Percentiles rank a stretch among this genome's conserved stretches.
phyloP scores from a whole-genome alignment of 2,329 filamentous ascomycete genomes.

The Exophiala sp. region DNA sequence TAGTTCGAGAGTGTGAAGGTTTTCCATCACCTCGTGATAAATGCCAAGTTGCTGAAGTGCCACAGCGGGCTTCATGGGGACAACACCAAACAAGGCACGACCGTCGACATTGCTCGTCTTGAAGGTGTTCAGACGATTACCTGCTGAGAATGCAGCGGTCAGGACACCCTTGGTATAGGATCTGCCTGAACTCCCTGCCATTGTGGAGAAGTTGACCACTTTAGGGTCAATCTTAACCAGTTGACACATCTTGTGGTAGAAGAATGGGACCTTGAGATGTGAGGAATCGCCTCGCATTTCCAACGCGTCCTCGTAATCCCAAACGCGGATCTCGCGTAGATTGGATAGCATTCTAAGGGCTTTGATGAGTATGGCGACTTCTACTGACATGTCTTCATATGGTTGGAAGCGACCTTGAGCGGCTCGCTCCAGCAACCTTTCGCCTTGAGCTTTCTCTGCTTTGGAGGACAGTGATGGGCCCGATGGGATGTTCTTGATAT shows the following conservation, averaged over 20 bases:
- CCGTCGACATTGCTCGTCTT: constrained; percentile 15
- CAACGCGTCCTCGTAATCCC: constrained; percentile 12
- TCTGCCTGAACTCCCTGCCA: constrained; percentile 10
- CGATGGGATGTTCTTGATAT: constrained; percentile 10
- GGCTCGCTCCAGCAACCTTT: constrained; percentile 8
- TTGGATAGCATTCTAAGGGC: constrained; percentile 16
- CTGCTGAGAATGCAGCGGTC: constrained; percentile 15
- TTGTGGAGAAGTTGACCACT: constrained; percentile 6
- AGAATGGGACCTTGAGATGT: constrained; percentile 11
- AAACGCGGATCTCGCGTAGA: constrained; percentile 13
- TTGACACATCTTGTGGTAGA: constrained; percentile 18
- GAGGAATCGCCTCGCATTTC: neutral
- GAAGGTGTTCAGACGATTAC: constrained; percentile 15
- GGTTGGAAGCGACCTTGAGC: constrained; percentile 15
- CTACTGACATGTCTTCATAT: constrained; percentile 19
- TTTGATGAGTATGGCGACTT: constrained; percentile 18
- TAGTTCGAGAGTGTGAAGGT: constrained; percentile 16
- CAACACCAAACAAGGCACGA: constrained; percentile 14
- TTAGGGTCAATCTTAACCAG: constrained; percentile 8
- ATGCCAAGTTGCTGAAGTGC: constrained; percentile 17
- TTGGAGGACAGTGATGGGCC: neutral
- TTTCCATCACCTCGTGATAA: constrained; percentile 13
- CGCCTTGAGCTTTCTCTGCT: constrained; percentile 5
- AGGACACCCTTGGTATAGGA: constrained; percentile 21
- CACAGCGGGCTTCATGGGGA: constrained; percentile 11